Conservation (phyloP, 495 filamentous ascomycete species). For the Elasticomyces elasticus region DNA sequence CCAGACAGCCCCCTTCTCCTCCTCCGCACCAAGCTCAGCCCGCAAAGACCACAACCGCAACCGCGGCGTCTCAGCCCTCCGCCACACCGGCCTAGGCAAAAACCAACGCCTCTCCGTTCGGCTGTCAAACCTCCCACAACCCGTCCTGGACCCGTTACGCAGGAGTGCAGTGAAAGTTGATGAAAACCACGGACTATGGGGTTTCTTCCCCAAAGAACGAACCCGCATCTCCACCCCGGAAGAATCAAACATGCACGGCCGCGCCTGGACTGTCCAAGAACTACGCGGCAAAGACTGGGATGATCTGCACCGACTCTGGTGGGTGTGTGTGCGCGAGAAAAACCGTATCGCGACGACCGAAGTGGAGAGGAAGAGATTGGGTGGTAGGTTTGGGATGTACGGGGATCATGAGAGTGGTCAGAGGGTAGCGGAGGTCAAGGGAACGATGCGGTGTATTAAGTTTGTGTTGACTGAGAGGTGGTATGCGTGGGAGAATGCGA, state of each 20-base stretch:
- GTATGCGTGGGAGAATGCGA: slow-evolving; percentile 83
- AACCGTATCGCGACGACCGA: slow-evolving; percentile 77
- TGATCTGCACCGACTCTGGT: slow-evolving; percentile 87
- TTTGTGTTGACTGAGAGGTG: slow-evolving; percentile 76
- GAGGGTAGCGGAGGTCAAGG: slow-evolving; percentile 54
- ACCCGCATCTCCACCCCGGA: slow-evolving; percentile 56
- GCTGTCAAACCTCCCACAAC: slow-evolving; percentile 64
- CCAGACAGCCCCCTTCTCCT: slow-evolving; percentile 25
- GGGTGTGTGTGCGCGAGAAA: slow-evolving; percentile 84
- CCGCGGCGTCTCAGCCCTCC: slow-evolving; percentile 72
- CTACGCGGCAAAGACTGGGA: slow-evolving; percentile 84
- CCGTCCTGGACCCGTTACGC: slow-evolving; percentile 45
- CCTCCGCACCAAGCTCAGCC: slow-evolving; percentile 27
- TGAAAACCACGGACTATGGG: slow-evolving; percentile 82
- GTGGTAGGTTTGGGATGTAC: slow-evolving; percentile 53
- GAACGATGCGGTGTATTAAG: slow-evolving; percentile 70
- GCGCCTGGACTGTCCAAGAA: slow-evolving; percentile 80
- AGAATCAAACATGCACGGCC: slow-evolving; percentile 47
- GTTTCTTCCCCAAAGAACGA: slow-evolving; percentile 66
- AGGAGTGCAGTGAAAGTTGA: slow-evolving; percentile 48
- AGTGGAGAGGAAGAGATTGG: slow-evolving; percentile 52
- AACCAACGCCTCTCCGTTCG: slow-evolving; percentile 28
- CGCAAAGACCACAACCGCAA: slow-evolving; percentile 51
- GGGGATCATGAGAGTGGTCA: slow-evolving; percentile 52
- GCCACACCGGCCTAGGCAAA: slow-evolving; percentile 51